A percentile compares a stretch with the other conserved stretches of the same genome.
Evolutionary conservation across 1,139 yeast species (phyloP).

Genomic region (Sugiyamaella castrensis): DNA sequence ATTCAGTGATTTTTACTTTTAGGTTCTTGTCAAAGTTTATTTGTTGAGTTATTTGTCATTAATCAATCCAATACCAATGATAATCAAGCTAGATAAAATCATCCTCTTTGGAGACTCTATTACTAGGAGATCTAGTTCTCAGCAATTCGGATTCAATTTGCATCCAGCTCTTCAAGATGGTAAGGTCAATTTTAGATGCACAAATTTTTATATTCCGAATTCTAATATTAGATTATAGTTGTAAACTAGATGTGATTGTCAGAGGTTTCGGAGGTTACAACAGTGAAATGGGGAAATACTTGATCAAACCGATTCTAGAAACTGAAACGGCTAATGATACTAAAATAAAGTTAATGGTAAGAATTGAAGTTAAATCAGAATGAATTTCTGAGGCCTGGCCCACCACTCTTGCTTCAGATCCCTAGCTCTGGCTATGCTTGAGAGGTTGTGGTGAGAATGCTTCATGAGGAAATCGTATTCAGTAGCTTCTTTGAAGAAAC

Average conservation of each 20-base stretch:
- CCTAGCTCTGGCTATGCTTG: too few species aligned
- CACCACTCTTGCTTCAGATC: too few species aligned
- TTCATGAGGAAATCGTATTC: too few species aligned
- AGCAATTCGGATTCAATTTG: constrained; percentile 41
- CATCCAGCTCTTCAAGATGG: constrained; percentile 46
- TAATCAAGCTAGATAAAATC: constrained; percentile 39
- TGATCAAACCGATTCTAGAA: constrained; percentile 19
- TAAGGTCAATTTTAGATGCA: constrained; percentile 1
- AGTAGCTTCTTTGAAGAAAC: background rate
- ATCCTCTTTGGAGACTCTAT: constrained; percentile 66
- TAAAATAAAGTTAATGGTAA: constrained; percentile 22
- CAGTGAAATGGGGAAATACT: constrained; percentile 43
- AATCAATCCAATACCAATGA: too few species aligned
- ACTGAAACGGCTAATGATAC: constrained; percentile 16
- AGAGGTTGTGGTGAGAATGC: too few species aligned
- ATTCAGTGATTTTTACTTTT: too few species aligned
- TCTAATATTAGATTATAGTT: constrained; percentile 36
- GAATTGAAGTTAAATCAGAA: background rate
- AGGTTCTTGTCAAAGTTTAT: too few species aligned
- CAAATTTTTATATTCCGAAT: background rate
- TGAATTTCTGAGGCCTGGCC: too few species aligned
- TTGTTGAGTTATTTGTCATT: too few species aligned
- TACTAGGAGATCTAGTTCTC: constrained; percentile 47
- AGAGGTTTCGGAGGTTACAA: constrained; percentile 64
- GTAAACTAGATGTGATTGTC: constrained; percentile 53